Evolutionary conservation across 2,329 filamentous ascomycete genomes (phyloP).

Genomic region (Microdochium nivale): DNA sequence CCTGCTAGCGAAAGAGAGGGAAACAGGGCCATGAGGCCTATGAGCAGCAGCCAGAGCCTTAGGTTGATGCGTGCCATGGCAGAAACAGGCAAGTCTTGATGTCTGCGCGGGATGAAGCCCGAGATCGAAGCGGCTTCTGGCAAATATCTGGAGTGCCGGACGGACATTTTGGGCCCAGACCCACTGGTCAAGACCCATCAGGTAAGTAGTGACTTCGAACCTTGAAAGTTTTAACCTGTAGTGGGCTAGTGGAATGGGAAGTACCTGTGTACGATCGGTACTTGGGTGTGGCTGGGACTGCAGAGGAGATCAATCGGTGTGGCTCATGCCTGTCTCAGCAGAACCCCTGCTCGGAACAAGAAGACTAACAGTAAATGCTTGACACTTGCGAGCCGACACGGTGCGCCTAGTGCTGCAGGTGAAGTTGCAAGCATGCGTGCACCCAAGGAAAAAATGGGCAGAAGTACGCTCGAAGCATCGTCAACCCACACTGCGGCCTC

Average conservation of each 20-base stretch:
- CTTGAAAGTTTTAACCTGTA: too few relatives aligned
- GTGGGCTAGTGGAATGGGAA: too few relatives aligned
- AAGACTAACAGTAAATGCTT: too few relatives aligned
- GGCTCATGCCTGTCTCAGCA: background rate
- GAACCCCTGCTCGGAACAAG: too few relatives aligned
- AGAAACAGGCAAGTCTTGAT: background rate
- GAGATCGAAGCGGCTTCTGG: too few relatives aligned
- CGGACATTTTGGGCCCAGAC: too few relatives aligned
- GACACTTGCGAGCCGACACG: too few relatives aligned
- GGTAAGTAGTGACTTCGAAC: background rate
- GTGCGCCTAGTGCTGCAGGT: too few relatives aligned
- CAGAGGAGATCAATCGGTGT: background rate
- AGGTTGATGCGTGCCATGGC: background rate
- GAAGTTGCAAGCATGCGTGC: background rate
- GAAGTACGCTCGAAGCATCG: background rate
- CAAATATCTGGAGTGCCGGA: too few relatives aligned
- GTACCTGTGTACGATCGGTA: background rate
- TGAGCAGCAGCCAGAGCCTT: background rate
- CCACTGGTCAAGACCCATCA: background rate
- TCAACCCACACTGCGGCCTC: background rate
- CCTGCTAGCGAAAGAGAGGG: background rate
- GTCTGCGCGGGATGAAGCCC: background rate
- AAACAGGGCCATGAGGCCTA: background rate
- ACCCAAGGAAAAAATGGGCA: background rate
- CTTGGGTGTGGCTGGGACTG: background rate